Evolutionary conservation across 108 stramenopile species (phyloP).

Genomic region (Cyclotella baltica): DNA sequence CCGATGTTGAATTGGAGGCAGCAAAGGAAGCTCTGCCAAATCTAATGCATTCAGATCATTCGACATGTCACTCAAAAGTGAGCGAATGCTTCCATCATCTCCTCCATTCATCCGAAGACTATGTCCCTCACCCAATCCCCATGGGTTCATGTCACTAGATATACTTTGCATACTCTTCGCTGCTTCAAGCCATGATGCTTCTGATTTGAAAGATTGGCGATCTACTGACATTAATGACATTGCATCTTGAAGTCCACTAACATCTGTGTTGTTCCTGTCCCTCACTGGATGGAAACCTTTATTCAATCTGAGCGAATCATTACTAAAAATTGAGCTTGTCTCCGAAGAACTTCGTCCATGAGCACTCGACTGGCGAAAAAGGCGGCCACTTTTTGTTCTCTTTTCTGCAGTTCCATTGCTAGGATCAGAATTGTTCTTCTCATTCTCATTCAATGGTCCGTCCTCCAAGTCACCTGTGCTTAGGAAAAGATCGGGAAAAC

Average conservation of each 20-base stretch:
- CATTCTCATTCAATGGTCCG: slow-evolving; percentile 19
- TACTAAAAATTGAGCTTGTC: slow-evolving; percentile 26
- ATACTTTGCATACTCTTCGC: slow-evolving; percentile 52
- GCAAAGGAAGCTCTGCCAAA: slow-evolving; percentile 43
- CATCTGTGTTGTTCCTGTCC: slow-evolving; percentile 33
- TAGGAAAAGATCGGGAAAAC: slow-evolving; percentile 48
- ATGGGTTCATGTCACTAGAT: slow-evolving; percentile 37
- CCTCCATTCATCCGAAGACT: not conserved
- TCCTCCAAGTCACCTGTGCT: slow-evolving; percentile 32
- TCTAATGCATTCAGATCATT: slow-evolving; percentile 54
- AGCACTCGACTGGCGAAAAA: slow-evolving; percentile 11
- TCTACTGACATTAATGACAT: slow-evolving; percentile 56
- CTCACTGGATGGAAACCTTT: slow-evolving; percentile 39
- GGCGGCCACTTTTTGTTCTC: slow-evolving; percentile 24
- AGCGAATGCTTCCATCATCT: slow-evolving; percentile 46
- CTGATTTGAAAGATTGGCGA: slow-evolving; percentile 23
- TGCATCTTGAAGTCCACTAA: slow-evolving; percentile 45
- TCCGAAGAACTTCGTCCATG: slow-evolving; percentile 37
- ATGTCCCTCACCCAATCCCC: slow-evolving; percentile 12
- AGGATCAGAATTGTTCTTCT: slow-evolving; percentile 15
- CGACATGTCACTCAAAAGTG: slow-evolving; percentile 46
- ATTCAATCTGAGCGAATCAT: slow-evolving; percentile 26
- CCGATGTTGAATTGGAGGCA: slow-evolving; percentile 33
- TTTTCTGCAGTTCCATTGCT: slow-evolving; percentile 1
- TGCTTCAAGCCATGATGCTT: slow-evolving; percentile 45